Conservation (phyloP, 2,329 filamentous ascomycete genomes). For the Monosporascus sp. region DNA sequence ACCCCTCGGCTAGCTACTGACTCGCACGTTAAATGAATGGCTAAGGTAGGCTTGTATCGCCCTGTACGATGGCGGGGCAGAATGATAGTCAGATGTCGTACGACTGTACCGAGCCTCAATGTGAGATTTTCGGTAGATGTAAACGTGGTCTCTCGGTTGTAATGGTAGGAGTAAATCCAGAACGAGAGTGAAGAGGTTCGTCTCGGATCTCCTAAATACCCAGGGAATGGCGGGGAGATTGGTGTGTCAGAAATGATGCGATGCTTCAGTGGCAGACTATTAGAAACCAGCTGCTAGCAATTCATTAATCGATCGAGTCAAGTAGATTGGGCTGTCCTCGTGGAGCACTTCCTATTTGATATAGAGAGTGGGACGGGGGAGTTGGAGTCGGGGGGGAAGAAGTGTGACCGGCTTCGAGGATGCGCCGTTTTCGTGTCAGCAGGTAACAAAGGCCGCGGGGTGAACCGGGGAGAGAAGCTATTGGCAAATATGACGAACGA, state of each 20-base stretch:
- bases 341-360: slow-evolving; percentile 1
- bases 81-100: background rate
- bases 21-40: background rate
- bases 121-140: background rate
- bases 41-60: background rate
- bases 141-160: background rate
- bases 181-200: no score
- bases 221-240: background rate
- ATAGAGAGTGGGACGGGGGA: background rate
- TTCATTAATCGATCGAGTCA: background rate
- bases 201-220: background rate
- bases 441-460: background rate
- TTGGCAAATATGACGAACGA: background rate
- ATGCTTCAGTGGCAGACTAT: background rate
- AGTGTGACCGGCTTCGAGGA: background rate
- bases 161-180: no score
- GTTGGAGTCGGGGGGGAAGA: background rate
- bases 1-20: background rate
- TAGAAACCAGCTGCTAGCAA: background rate
- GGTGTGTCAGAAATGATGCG: background rate
- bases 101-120: background rate
- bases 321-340: background rate
- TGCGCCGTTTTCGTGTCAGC: background rate
- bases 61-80: background rate
- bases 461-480: background rate